Percentiles rank a stretch among this genome's conserved stretches.
phyloP scores from a whole-genome alignment of 208 protist species.

The Trypanosoma rangeli region DNA sequence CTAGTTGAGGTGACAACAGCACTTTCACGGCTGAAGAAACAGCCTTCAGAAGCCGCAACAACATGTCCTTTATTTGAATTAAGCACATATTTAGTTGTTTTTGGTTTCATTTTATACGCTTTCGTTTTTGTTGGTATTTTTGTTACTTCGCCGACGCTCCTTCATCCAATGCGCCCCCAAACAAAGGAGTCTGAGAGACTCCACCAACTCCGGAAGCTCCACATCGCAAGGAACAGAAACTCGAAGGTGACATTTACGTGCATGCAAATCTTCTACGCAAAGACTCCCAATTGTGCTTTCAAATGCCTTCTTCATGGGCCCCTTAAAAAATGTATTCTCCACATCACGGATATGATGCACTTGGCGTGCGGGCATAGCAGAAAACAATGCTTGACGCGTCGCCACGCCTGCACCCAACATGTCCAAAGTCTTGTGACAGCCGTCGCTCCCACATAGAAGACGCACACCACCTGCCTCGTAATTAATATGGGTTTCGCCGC shows the following conservation, averaged over 20 bases:
- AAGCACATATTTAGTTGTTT: too few species aligned
- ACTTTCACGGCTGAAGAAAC: too few species aligned
- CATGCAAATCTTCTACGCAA: not conserved
- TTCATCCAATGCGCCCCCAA: not conserved
- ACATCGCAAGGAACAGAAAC: slow-evolving; percentile 1
- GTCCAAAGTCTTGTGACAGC: not conserved
- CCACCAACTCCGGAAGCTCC: not conserved
- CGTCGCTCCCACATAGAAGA: not conserved
- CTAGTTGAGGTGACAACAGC: too few species aligned
- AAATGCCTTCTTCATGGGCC: not conserved
- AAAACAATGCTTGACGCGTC: not conserved
- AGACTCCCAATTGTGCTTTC: not conserved
- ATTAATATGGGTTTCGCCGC: not conserved
- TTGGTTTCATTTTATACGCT: not conserved
- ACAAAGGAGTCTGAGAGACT: slow-evolving; percentile 1
- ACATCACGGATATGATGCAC: not conserved
- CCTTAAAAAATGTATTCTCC: not conserved
- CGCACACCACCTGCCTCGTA: not conserved
- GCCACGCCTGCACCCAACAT: not conserved
- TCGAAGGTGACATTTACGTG: not conserved
- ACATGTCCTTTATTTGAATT: too few species aligned
- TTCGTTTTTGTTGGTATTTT: not conserved
- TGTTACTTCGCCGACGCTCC: too few species aligned
- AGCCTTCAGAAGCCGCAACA: too few species aligned
- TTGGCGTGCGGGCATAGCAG: not conserved